phyloP scores from a whole-genome alignment of 2,329 filamentous ascomycete genomes.

The Lojkania enalia region DNA sequence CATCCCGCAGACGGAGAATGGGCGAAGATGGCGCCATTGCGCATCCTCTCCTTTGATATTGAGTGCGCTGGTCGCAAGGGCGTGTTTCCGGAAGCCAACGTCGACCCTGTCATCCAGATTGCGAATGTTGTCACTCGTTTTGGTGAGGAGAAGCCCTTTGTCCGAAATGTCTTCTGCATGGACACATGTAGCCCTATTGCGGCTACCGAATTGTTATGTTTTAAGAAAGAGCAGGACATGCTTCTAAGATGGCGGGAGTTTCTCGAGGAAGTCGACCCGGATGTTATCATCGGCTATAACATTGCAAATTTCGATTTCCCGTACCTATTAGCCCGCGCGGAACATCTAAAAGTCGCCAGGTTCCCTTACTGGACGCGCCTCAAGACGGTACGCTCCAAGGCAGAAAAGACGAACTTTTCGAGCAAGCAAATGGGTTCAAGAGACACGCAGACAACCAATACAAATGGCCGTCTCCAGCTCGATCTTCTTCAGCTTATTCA shows the following conservation, averaged over 20 bases:
- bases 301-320: constrained; percentile 99
- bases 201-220: constrained; percentile 89
- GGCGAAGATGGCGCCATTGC: constrained; percentile 95
- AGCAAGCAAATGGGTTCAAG: constrained; percentile 99
- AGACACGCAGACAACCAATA: constrained; percentile 92
- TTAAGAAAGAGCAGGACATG: constrained; percentile 81
- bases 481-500: constrained; percentile 95
- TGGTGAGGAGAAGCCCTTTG: constrained; percentile 92
- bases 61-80: constrained; percentile 97
- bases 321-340: constrained; percentile 87
- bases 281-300: constrained; percentile 99
- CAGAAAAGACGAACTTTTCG: constrained; percentile 83
- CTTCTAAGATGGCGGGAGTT: constrained; percentile 92
- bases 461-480: constrained; percentile 87
- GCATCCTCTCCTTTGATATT: constrained; percentile 95
- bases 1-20: constrained; percentile 91
- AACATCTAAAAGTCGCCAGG: constrained; percentile 73
- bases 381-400: constrained; percentile 68
- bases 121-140: constrained; percentile 94
- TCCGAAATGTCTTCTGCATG: constrained; percentile 94
- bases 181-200: constrained; percentile 92
- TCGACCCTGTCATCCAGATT: constrained; percentile 96
- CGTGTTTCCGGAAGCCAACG: constrained; percentile 89
- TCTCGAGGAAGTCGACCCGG: constrained; percentile 84
- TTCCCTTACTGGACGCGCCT: constrained; percentile 91